Evolutionary conservation across 305 asterid genomes (phyloP).

Genomic region (Andrographis paniculata): DNA sequence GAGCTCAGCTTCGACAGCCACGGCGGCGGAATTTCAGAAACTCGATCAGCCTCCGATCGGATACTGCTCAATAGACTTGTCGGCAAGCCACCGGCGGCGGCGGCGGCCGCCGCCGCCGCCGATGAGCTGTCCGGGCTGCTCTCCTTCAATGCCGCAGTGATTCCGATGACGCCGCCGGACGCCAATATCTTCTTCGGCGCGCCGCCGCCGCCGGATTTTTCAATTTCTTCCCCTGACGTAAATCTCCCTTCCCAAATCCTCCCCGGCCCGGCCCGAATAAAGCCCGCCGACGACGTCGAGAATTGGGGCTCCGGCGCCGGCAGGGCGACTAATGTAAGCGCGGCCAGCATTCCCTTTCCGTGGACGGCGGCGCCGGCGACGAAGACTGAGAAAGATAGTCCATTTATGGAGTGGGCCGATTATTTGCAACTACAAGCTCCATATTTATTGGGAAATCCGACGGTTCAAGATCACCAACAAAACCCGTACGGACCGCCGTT

Average conservation of each 20-base stretch:
- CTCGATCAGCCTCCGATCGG: not conserved
- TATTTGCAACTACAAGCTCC: slow-evolving; percentile 70
- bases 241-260: slow-evolving; percentile 17
- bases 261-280: slow-evolving; percentile 10
- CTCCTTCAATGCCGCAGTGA: slow-evolving; percentile 41
- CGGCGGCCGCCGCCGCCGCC: slow-evolving; percentile 7
- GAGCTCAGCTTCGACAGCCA: slow-evolving; percentile 38
- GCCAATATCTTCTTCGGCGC: too few relatives aligned
- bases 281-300: slow-evolving; percentile 31
- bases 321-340: too few relatives aligned
- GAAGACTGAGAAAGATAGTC: too few relatives aligned
- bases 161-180: not conserved
- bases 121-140: slow-evolving; percentile 31
- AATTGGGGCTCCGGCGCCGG: slow-evolving; percentile 30
- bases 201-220: slow-evolving; percentile 4
- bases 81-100: slow-evolving; percentile 32
- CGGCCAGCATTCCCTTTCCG: too few relatives aligned
- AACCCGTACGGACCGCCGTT: slow-evolving; percentile 27
- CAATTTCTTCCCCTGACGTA: slow-evolving; percentile 23
- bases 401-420: slow-evolving; percentile 65
- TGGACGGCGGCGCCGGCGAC: slow-evolving; percentile 13
- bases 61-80: slow-evolving; percentile 35
- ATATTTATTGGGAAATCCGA: slow-evolving; percentile 30
- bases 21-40: slow-evolving; percentile 17
- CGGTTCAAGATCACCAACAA: slow-evolving; percentile 26